Conservation (phyloP, 805 yeast species). For the Jamesozyma lodderae region DNA sequence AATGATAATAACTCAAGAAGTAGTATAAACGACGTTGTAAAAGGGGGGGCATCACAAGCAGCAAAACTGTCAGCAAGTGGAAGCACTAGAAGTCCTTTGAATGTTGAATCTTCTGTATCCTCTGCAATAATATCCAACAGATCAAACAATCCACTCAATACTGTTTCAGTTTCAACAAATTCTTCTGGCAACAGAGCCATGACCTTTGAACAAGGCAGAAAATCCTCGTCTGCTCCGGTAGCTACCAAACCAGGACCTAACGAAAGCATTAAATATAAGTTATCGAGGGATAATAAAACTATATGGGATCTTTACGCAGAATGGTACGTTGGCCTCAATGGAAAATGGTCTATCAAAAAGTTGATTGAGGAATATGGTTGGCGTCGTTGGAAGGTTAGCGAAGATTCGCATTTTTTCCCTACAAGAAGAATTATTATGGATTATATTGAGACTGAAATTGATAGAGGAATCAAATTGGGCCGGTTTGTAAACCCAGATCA, state of each 20-base stretch:
- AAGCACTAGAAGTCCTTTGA: too few relatives aligned
- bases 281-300: slow-evolving; percentile 32
- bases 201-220: background rate
- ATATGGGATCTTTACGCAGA: slow-evolving; percentile 32
- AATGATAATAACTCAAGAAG: too few relatives aligned
- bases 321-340: slow-evolving; percentile 32
- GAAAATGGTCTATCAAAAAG: slow-evolving; percentile 25
- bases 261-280: slow-evolving; percentile 28
- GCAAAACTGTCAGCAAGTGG: too few relatives aligned
- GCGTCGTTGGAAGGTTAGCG: slow-evolving; percentile 33
- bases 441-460: slow-evolving; percentile 30
- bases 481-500: slow-evolving; percentile 24
- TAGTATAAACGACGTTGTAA: too few relatives aligned
- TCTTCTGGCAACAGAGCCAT: background rate
- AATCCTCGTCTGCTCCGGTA: background rate
- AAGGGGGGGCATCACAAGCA: too few relatives aligned
- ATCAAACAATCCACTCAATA: too few relatives aligned
- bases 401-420: slow-evolving; percentile 33
- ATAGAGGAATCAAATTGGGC: slow-evolving; percentile 27
- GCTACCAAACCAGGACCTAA: slow-evolving; percentile 15
- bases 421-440: slow-evolving; percentile 33
- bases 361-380: slow-evolving; percentile 30
- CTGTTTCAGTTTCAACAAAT: too few relatives aligned
- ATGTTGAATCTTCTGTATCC: too few relatives aligned
- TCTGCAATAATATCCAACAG: too few relatives aligned